Evolutionary conservation across 768 basidiomycete genomes (phyloP), one percentile per base, ranked within the genome.

Genomic region (Suillus bovinus): DNA sequence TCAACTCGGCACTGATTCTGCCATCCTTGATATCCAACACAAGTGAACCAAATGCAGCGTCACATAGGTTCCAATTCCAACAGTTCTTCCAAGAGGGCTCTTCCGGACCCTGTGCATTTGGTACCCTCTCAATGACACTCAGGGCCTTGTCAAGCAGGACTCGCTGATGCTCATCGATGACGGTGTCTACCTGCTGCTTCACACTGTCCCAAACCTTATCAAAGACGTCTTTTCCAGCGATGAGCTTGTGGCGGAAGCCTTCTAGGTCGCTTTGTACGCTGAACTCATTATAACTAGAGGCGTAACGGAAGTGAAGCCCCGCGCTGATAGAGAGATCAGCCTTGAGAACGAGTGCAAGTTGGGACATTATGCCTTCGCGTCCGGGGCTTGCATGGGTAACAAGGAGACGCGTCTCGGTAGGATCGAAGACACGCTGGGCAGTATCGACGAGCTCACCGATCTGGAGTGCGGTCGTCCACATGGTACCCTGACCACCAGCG

Each of bases 41-140:
- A 38, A 99, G 82, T 13, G 87, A 87, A 2, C 97, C 96, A 64
- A 90, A 97, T 2, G 94, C 92, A 7, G 96, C 96, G 68, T 99
- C 97, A 66, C 95, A 95, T 47, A 99, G 78, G 70, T 98, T 96
- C 96, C 96, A 97, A 73, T 97, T 94, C 96, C 96, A 98, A 73
- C 93, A 94, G 73, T 97, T 98, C 77, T 98, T 99, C 97, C 97
- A 99, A 0, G 93, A 88, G 4, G 90, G 87, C 68, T 98, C 95
- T 73, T 99, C 96, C 20, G 75, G 72, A 38, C 74, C 74, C 33
- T 82, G 80, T 0, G 80, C 66, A 5, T 82, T 77, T 1, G 96
- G 96, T 7, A 97, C 77, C 52, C 93, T 86, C 68, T 92, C 90
- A 38, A 94, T 81, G 38, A 97, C 93, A 14, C 84, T 85, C 50